Evolutionary conservation across 73 alveolate genomes (phyloP), one percentile per base, ranked within the genome.

Genomic region (Paramecium primaurelia): DNA sequence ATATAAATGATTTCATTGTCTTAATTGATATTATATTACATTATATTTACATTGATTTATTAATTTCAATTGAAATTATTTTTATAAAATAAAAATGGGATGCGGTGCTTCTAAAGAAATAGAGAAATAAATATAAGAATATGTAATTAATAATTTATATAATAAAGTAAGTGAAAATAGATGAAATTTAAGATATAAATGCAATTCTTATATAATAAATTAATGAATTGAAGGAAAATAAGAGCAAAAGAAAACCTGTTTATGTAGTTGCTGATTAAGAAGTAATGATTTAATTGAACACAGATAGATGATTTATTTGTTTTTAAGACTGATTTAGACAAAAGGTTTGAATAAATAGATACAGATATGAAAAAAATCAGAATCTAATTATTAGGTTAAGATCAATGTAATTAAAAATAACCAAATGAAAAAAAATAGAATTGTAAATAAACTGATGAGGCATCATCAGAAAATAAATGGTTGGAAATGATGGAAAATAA

Each of bases 241-340:
- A 73, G 47, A 73, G 14, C 47, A 73, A 73, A 73, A 73, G 59
- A 40, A 73, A 73, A 37, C 87, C 87, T 37, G 47, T 73, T 16
- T 73, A 73, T 73, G 87, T 73, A 4, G 87, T 73, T 12, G 54
- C 87, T n/a, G 87, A 73, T 73, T 73, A 73, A 73, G 87, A 73
- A 40, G 87, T 73, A 73, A 73, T 40, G 30, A 30, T 40, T 34
- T 14, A 73, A 54, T 54, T 73, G 34, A 73, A 32, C 49, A 36
- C 22, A 73, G 87, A 73, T 73, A 14, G 87, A 73, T 36, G 87
- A 73, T 73, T 73, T 73, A 37, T 73, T 30, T 73, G 87, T 73
- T 16, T 73, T 73, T 73, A 73, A 73, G 47, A 73, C 87, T 30
- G 87, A 73, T 36, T 73, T 73, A 20, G 87, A 73, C 26, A 73